Evolutionary conservation across 169 alveolate genomes (phyloP).

Genomic region (Babesia microti): DNA sequence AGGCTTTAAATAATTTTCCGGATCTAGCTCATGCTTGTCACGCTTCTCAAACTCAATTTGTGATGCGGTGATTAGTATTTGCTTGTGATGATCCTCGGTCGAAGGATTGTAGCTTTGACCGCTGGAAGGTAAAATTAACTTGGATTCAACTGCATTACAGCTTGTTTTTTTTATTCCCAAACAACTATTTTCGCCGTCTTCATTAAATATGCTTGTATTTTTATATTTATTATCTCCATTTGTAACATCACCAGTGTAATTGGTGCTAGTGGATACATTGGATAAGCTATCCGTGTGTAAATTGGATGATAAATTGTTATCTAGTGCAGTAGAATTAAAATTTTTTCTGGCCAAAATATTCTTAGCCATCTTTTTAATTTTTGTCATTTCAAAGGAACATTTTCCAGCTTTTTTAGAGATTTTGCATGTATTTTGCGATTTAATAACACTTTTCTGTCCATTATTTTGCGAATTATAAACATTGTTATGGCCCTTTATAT

Average conservation of each 20-base stretch:
- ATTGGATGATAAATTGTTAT: too few species aligned
- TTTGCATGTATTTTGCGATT: slow-evolving; percentile 4
- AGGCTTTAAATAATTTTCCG: slow-evolving; percentile 8
- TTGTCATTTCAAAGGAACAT: slow-evolving; percentile 2
- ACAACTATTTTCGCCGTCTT: background rate
- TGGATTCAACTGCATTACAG: slow-evolving; percentile 6
- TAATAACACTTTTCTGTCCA: background rate
- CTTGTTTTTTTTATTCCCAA: slow-evolving; percentile 1
- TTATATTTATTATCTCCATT: too few species aligned
- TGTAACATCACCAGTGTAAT: too few species aligned
- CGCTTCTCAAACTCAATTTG: slow-evolving; percentile 7
- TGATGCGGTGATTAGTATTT: too few species aligned
- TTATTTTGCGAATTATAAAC: background rate
- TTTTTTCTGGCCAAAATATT: too few species aligned
- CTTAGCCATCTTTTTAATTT: background rate
- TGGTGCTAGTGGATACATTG: too few species aligned
- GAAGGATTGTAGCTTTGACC: slow-evolving; percentile 45
- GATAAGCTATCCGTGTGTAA: too few species aligned
- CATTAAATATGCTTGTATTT: background rate
- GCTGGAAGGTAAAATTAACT: slow-evolving; percentile 26
- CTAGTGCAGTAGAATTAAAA: slow-evolving; percentile 1
- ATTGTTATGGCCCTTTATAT: background rate
- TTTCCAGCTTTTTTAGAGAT: slow-evolving; percentile 2
- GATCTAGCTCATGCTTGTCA: background rate
- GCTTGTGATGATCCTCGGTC: slow-evolving; percentile 18